Percentiles rank a stretch among this genome's conserved stretches.
These are phyloP conservation scores for Pestalotiopsis sp. DNA, from an alignment of 2,329 filamentous ascomycete genomes.

Conservation along the genomic window DNA sequence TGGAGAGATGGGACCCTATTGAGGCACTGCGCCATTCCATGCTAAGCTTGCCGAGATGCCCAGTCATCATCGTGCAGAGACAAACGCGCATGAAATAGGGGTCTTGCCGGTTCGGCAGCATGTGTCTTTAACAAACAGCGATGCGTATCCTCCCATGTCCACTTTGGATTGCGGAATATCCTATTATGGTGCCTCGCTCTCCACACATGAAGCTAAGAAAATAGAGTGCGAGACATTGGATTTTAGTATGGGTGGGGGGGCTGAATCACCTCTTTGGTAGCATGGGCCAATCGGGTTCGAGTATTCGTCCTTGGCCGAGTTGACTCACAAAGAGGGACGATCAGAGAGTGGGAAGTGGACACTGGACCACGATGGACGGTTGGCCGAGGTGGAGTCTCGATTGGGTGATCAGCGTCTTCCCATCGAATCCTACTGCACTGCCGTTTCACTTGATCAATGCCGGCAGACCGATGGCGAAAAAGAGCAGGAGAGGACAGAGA, in stretches of 20 bases:
- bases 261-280: not conserved
- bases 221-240: not conserved
- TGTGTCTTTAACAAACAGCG: not conserved
- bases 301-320: not conserved
- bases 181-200: not conserved
- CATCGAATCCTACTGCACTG: not conserved
- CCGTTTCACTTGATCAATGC: not conserved
- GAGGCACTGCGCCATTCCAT: not conserved
- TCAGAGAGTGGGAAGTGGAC: not conserved
- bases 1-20: not conserved
- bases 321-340: not conserved
- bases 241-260: not conserved
- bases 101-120: not conserved
- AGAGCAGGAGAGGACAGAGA: not conserved
- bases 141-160: not conserved
- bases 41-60: not conserved
- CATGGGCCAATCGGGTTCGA: not conserved
- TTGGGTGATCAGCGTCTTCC: not conserved
- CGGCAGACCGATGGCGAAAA: not conserved
- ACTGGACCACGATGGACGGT: not conserved
- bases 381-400: not conserved
- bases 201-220: slow-evolving; percentile 7
- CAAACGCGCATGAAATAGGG: not conserved
- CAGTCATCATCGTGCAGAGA: not conserved
- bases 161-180: not conserved